A percentile compares a stretch with the other conserved stretches of the same genome.
These are phyloP conservation scores for Rosa lucieae DNA, from an alignment of 306 rosid species.

Conservation along the genomic window DNA sequence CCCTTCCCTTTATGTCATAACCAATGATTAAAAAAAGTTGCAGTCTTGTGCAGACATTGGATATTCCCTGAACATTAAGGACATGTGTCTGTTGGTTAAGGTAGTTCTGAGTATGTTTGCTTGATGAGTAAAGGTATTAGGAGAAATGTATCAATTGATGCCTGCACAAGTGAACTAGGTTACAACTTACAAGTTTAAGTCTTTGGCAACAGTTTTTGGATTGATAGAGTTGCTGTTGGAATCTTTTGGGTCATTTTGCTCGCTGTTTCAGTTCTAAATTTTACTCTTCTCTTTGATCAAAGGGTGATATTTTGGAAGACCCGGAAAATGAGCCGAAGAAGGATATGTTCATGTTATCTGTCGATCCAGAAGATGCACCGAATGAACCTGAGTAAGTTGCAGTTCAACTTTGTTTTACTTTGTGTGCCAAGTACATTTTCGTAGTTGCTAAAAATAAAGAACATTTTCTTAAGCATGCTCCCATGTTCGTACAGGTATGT, in stretches of 20 bases:
- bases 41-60: not conserved
- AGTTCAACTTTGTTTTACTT: not conserved
- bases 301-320: constrained; percentile 98
- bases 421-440: not conserved
- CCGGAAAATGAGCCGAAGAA: constrained; percentile 83
- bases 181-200: not conserved
- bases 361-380: constrained; percentile 90
- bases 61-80: too few relatives aligned
- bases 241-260: not conserved
- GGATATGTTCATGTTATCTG: constrained; percentile 92
- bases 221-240: not conserved
- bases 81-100: not conserved
- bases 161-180: not conserved
- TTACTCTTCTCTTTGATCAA: constrained; percentile 9
- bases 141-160: not conserved
- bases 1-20: not conserved
- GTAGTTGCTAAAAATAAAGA: not conserved
- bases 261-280: not conserved
- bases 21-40: not conserved
- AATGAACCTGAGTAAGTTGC: constrained; percentile 69
- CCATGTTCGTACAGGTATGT: constrained; percentile 54
- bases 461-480: not conserved
- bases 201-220: not conserved
- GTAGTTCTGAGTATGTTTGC: not conserved
- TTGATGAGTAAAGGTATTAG: not conserved